Evolutionary conservation across 345 rosid species (phyloP).

Genomic region (Lepidium aucheri): DNA sequence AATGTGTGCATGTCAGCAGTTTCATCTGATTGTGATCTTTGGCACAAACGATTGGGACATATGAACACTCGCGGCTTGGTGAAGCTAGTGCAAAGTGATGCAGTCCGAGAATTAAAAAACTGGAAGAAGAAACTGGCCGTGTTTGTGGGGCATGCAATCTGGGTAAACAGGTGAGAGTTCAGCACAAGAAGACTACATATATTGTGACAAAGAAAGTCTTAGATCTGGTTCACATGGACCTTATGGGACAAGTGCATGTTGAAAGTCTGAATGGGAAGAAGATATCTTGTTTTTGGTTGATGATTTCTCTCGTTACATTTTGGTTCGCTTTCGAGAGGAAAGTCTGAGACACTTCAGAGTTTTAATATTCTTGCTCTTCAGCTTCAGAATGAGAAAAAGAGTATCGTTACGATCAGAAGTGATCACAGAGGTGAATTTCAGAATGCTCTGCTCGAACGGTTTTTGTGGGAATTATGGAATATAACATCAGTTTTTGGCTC

Average conservation of each 20-base stretch:
- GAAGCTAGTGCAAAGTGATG: not conserved
- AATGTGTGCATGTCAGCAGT: not conserved
- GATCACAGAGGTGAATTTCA: no score
- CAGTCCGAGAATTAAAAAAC: not conserved
- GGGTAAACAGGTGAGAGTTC: not conserved
- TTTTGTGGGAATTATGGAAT: no score
- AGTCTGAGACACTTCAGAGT: no score
- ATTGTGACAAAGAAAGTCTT: not conserved
- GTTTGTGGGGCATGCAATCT: not conserved
- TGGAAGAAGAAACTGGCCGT: fast-evolving
- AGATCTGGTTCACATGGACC: not conserved
- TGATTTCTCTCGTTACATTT: no score
- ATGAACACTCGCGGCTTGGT: not conserved
- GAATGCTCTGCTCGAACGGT: no score
- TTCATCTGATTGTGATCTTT: fast-evolving
- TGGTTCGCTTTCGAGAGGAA: not conserved
- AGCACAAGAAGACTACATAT: not conserved
- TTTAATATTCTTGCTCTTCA: no score
- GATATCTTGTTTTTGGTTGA: not conserved
- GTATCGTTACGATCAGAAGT: no score
- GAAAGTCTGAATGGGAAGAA: not conserved
- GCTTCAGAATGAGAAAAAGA: no score
- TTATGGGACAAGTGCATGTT: not conserved
- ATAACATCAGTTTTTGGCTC: no score
- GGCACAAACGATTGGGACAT: not conserved